Evolutionary conservation across 345 rosid genomes (phyloP).

Genomic region (Salix koriyanagi): DNA sequence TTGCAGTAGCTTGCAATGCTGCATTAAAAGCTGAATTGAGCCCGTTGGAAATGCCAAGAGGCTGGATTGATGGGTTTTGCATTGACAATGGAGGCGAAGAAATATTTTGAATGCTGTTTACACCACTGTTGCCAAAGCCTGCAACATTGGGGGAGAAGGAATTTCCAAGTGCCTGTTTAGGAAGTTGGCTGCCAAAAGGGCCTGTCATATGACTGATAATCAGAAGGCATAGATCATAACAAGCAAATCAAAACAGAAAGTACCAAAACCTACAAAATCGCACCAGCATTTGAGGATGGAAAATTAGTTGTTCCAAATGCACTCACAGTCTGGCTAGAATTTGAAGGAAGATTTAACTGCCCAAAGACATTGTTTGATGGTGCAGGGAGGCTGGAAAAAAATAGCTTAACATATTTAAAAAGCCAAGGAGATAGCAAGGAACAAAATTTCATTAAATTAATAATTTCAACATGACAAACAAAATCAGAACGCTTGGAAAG

Average conservation of each 20-base stretch:
- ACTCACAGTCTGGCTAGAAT: conserved; percentile 39
- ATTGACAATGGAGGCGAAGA: conserved; percentile 19
- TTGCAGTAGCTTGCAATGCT: conserved; percentile 18
- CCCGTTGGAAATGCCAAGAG: background rate
- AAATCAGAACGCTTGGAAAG: background rate
- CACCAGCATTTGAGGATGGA: conserved; percentile 29
- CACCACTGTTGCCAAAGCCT: conserved; percentile 22
- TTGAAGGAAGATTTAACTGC: conserved; percentile 40
- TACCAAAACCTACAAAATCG: background rate
- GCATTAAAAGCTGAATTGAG: conserved; percentile 19
- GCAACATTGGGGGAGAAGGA: conserved; percentile 16
- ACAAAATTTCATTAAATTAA: background rate
- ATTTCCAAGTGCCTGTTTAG: conserved; percentile 18
- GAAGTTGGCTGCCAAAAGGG: conserved; percentile 25
- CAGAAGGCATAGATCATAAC: conserved; percentile 12
- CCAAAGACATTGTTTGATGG: conserved; percentile 36
- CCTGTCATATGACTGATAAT: conserved; percentile 21
- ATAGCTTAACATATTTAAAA: conserved; percentile 2
- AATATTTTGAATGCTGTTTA: conserved; percentile 13
- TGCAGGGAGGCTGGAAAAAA: conserved; percentile 30
- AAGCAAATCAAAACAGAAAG: background rate
- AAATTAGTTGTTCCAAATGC: conserved; percentile 8
- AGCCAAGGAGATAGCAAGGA: conserved; percentile 1
- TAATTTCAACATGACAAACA: background rate
- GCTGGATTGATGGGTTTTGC: conserved; percentile 23